These are phyloP conservation scores for Balakata baccata DNA, from an alignment of 345 rosid species.

Conservation along the genomic window DNA sequence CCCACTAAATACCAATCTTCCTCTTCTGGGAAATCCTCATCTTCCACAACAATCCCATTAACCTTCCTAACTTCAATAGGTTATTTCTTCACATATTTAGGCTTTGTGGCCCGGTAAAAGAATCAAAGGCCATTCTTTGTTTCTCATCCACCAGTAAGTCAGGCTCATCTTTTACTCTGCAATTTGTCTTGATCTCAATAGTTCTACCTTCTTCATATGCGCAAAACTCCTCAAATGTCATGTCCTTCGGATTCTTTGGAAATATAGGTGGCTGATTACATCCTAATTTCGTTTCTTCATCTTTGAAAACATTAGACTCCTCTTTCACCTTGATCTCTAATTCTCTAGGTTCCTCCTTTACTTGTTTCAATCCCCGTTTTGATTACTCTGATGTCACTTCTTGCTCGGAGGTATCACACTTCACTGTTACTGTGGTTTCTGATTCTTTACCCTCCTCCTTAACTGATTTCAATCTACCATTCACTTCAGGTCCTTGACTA, in stretches of 20 bases:
- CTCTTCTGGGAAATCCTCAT: slow-evolving; percentile 47
- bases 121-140: neutral
- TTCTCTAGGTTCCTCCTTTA: too few species aligned
- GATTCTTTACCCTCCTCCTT: slow-evolving; percentile 4
- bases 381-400: too few species aligned
- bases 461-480: neutral
- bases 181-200: neutral
- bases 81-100: slow-evolving; percentile 18
- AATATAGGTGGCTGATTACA: neutral
- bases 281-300: neutral
- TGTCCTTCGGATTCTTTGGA: too few species aligned
- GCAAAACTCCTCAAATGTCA: too few species aligned
- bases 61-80: slow-evolving; percentile 20
- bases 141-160: neutral
- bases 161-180: slow-evolving; percentile 1
- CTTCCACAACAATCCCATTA: slow-evolving; percentile 36
- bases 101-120: neutral
- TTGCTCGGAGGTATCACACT: too few species aligned
- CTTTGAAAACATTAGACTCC: neutral
- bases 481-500: too few species aligned
- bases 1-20: slow-evolving; percentile 58
- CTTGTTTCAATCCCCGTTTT: too few species aligned
- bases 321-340: neutral
- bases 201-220: too few species aligned
- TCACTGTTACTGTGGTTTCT: too few species aligned